Base-by-base conservation (phyloP, 495 filamentous ascomycete species). In the Talaromyces trachyspermus region DNA sequence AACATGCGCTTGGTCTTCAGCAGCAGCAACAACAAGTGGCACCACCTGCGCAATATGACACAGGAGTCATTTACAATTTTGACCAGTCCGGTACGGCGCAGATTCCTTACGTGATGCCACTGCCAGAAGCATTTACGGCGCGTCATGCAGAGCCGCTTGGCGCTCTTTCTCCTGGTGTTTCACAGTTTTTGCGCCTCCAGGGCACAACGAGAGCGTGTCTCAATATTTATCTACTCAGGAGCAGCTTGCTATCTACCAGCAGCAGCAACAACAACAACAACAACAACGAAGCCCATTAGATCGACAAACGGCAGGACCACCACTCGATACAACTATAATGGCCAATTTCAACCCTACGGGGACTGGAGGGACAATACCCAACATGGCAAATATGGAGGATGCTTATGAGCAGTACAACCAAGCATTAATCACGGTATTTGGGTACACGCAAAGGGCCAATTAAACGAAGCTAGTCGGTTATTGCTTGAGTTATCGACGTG, bases 401-500 rank as follows among this genome's bases (percentile, higher is more conserved):
- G 79, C 80, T n/a, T 90, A 85, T 60, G 70, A 71, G 20, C 71
- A 78, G 43, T 96, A 94, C 58, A 86, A 90, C 54, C 73, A 69
- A 37, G 78, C 78, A 4, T 62, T 97, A 40, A 80, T 80, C 59
- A 76, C 74, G 36, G 85, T 86, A 15, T 92, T 94, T 56, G 80
- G 85, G 53, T 76, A 85, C 51, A 84, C 84, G 44, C 81, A 78
- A 46, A 77, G 78, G 85, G 87, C n/a, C 65, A 76, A 49, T 74
- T 98, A 56, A 71, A 76, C 29, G 77, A 87, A 46, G 87, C 89
- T 25, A 83, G 83, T 52, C 71, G 72, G 51, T 83, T 81, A 12
- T 71, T 98, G 22, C 63, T 94, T 39, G 73, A 81, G 48, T 78
- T 95, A 53, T 94, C 89, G 18, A 79, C 86, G 48, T 96, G 89